Evolutionary conservation across 257 asterid species (phyloP).

Genomic region (Scutellaria barbata): DNA sequence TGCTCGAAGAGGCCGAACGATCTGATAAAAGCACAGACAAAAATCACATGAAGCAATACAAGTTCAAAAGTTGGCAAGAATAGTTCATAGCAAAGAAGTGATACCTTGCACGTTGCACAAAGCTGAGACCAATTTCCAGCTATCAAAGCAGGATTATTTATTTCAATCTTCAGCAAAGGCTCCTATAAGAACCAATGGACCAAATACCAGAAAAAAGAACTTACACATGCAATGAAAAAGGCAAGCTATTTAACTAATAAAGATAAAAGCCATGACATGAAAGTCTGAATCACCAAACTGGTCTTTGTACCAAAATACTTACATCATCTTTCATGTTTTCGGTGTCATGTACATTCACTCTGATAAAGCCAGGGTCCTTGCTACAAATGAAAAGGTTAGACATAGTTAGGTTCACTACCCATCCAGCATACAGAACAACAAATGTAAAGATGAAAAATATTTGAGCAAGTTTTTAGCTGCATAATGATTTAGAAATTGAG

Average conservation of each 20-base stretch:
- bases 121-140: constrained; percentile 99
- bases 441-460: constrained; percentile 4
- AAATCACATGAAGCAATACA: constrained; percentile 25
- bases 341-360: constrained; percentile 60
- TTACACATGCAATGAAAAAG: constrained; percentile 15
- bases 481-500: constrained; percentile 24
- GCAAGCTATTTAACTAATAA: constrained; percentile 23
- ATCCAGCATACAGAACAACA: constrained; percentile 18
- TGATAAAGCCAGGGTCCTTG: constrained; percentile 95
- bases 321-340: constrained; percentile 88
- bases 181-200: constrained; percentile 53
- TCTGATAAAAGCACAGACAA: constrained; percentile 54
- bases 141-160: constrained; percentile 84
- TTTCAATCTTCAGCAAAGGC: constrained; percentile 84
- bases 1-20: constrained; percentile 98
- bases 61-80: constrained; percentile 10
- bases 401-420: constrained; percentile 26
- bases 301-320: constrained; percentile 39
- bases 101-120: constrained; percentile 98
- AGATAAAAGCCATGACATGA: constrained; percentile 26
- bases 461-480: constrained; percentile 11
- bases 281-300: constrained; percentile 25
- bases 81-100: not conserved
- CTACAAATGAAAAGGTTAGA: constrained; percentile 52
- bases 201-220: constrained; percentile 10